These are phyloP conservation scores for Phialocephala sp. DNA, from an alignment of 2,329 filamentous ascomycete species.

Conservation along the genomic window DNA sequence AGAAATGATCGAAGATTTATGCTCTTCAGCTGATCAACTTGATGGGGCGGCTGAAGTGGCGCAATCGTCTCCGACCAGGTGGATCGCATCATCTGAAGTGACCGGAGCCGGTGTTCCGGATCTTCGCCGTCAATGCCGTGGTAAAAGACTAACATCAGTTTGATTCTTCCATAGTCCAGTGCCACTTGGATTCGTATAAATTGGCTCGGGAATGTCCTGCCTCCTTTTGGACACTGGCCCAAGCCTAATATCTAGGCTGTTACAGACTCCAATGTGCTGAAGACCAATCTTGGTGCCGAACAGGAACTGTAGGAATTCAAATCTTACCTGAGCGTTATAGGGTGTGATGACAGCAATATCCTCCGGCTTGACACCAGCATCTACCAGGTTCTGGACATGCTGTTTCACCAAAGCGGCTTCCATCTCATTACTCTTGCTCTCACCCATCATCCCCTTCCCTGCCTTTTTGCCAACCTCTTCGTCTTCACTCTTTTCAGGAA, in stretches of 20 bases:
- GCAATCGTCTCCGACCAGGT: conserved; percentile 1
- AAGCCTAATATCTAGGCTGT: not conserved
- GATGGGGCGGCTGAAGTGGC: not conserved
- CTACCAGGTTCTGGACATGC: conserved; percentile 79
- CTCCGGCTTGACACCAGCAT: conserved; percentile 77
- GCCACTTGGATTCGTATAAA: not conserved
- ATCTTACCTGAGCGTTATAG: conserved; percentile 85
- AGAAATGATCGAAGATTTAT: conserved; percentile 5
- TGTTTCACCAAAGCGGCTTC: conserved; percentile 81
- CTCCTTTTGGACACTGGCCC: not conserved
- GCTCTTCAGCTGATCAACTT: conserved; percentile 3
- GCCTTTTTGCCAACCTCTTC: conserved; percentile 59
- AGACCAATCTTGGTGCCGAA: not conserved
- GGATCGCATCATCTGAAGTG: not conserved
- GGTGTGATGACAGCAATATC: conserved; percentile 95
- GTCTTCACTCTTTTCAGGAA: conserved; percentile 81
- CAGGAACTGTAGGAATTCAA: not conserved
- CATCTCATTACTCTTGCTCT: conserved; percentile 91
- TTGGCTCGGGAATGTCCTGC: not conserved
- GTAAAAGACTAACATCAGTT: not conserved
- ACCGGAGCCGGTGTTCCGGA: conserved; percentile 1
- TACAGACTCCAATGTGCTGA: conserved; percentile 6
- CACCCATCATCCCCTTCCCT: conserved; percentile 59
- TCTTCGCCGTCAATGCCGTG: conserved; percentile 5
- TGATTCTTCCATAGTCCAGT: not conserved